Evolutionary conservation across 73 alveolate species (phyloP).

Genomic region (Paramecium tetraurelia): DNA sequence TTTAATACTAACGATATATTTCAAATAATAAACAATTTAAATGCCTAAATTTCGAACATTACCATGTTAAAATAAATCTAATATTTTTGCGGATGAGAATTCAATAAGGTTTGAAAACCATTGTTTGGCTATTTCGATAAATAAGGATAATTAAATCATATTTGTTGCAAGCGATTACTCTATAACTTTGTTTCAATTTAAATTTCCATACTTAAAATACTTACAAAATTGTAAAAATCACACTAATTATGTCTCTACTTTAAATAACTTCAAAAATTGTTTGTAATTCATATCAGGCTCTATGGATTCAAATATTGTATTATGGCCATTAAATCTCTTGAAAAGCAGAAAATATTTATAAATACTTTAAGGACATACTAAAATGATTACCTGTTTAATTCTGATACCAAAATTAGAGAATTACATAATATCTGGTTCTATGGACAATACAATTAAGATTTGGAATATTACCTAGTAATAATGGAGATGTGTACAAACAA

Average conservation of each 20-base stretch:
- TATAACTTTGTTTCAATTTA: neutral
- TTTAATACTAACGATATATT: too few relatives aligned
- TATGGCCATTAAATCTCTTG: neutral
- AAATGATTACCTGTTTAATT: neutral
- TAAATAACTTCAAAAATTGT: too few relatives aligned
- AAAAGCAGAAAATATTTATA: neutral
- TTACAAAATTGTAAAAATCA: neutral
- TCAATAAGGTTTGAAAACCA: neutral
- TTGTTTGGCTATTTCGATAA: neutral
- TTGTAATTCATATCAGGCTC: neutral
- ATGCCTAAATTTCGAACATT: neutral
- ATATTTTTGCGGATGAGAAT: neutral
- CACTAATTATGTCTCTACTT: neutral
- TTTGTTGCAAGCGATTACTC: neutral
- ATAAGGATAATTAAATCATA: neutral
- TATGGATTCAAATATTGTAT: neutral
- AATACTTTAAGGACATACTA: neutral
- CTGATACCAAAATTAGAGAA: neutral
- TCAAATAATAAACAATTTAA: too few relatives aligned
- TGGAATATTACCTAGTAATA: neutral
- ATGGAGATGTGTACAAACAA: neutral
- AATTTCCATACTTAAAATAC: neutral
- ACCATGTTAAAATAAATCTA: neutral
- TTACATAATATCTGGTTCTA: neutral
- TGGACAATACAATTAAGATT: neutral